Evolutionary conservation across 306 rosid genomes (phyloP).

Genomic region (Malus fusca): DNA sequence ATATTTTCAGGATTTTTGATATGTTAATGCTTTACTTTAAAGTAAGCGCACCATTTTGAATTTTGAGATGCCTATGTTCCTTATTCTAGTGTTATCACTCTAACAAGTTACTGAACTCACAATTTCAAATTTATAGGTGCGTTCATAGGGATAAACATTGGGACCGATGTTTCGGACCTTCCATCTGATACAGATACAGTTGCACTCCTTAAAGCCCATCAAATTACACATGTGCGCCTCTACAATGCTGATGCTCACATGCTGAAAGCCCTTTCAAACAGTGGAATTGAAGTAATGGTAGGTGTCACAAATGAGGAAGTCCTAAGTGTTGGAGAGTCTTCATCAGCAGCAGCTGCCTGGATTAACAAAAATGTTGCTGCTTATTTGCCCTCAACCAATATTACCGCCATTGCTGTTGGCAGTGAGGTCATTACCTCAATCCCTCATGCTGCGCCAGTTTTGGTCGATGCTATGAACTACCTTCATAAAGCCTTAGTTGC

Average conservation of each 20-base stretch:
- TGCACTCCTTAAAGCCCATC: slow-evolving; percentile 64
- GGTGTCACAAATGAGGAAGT: slow-evolving; percentile 74
- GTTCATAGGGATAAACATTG: slow-evolving; percentile 78
- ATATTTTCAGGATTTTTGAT: background rate
- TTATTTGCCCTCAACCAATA: slow-evolving; percentile 71
- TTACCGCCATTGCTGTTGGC: slow-evolving; percentile 82
- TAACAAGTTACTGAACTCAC: slow-evolving; percentile 1
- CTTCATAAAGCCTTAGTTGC: slow-evolving; percentile 78
- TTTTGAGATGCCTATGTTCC: background rate
- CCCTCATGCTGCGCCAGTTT: slow-evolving; percentile 66
- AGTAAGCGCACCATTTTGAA: background rate
- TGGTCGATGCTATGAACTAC: slow-evolving; percentile 78
- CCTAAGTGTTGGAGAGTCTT: slow-evolving; percentile 61
- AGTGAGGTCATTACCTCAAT: slow-evolving; percentile 73
- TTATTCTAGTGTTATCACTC: background rate
- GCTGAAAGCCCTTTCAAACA: slow-evolving; percentile 69
- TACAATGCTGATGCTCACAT: slow-evolving; percentile 63
- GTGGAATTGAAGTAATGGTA: slow-evolving; percentile 64
- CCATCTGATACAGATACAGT: slow-evolving; percentile 60
- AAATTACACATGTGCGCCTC: slow-evolving; percentile 68
- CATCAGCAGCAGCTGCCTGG: slow-evolving; percentile 81
- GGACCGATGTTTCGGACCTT: slow-evolving; percentile 60
- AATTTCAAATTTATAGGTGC: slow-evolving; percentile 60
- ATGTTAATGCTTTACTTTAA: background rate
- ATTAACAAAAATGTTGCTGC: slow-evolving; percentile 71